These are phyloP conservation scores for Entamoeba dispar DNA, from an alignment of 208 protist genomes.

Conservation along the genomic window DNA sequence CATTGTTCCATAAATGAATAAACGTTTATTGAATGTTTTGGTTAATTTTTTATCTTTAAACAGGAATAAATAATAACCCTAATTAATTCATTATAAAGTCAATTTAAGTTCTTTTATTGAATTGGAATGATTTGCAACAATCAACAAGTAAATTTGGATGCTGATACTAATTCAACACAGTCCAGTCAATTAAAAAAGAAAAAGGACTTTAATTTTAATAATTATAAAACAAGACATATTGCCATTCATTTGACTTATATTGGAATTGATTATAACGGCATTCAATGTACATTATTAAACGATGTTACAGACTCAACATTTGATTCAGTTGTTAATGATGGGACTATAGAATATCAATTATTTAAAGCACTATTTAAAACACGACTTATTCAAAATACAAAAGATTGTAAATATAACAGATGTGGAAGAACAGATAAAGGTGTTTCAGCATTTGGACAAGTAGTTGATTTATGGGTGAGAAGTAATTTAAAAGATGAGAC, in stretches of 20 bases:
- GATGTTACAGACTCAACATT: neutral
- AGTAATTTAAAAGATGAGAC: neutral
- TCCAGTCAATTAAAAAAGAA: neutral
- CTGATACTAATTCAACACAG: too few species aligned
- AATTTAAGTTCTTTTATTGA: too few species aligned
- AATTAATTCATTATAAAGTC: too few species aligned
- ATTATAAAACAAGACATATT: neutral
- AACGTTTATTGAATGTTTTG: too few species aligned
- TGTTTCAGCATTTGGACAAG: slow-evolving; percentile 12
- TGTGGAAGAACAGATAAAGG: slow-evolving; percentile 9
- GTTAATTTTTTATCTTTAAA: too few species aligned
- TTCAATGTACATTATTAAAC: neutral
- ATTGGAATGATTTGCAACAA: too few species aligned
- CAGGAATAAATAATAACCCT: too few species aligned
- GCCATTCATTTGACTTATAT: neutral
- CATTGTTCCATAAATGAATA: neutral
- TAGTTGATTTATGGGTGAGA: neutral
- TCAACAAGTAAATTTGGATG: too few species aligned
- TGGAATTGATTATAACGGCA: neutral
- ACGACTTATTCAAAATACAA: neutral
- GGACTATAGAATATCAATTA: neutral
- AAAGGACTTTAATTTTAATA: neutral
- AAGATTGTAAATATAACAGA: neutral
- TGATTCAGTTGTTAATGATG: neutral
- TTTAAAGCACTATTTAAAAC: neutral